Conservation (phyloP, 768 basidiomycete species). For the Amanita rubescens region DNA sequence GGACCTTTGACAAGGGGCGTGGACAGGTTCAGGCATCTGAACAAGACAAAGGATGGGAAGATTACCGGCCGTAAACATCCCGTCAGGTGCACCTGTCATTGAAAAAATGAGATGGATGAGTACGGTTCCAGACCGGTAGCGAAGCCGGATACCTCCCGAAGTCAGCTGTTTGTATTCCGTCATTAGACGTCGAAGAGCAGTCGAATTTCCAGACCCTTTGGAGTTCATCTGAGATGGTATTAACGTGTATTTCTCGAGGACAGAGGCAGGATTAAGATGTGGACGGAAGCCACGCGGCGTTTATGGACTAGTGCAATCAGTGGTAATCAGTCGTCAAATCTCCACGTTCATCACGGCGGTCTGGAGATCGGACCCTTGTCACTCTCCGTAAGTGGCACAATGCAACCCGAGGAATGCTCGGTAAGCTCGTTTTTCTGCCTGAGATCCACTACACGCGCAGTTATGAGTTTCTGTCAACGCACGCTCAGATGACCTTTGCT, state of each 20-base stretch:
- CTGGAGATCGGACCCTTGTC: neutral
- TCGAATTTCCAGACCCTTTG: slow-evolving; percentile 49
- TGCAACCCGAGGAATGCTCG: neutral
- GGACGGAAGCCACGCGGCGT: neutral
- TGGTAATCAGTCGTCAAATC: neutral
- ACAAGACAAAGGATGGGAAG: slow-evolving; percentile 5
- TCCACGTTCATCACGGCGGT: neutral
- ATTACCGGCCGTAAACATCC: slow-evolving; percentile 90
- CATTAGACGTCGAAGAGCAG: slow-evolving; percentile 83
- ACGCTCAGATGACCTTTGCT: neutral
- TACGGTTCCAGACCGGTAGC: neutral
- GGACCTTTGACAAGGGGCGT: slow-evolving; percentile 47
- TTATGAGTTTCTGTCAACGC: neutral
- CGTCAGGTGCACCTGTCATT: slow-evolving; percentile 70
- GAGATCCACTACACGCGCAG: neutral
- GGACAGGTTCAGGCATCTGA: neutral
- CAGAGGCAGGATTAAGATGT: neutral
- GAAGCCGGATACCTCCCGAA: slow-evolving; percentile 46
- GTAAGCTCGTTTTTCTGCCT: neutral
- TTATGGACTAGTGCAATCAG: neutral
- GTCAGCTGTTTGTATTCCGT: slow-evolving; percentile 88
- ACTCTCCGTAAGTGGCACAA: neutral
- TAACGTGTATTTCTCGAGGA: neutral
- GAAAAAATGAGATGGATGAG: neutral
- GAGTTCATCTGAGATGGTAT: slow-evolving; percentile 34